Conservation (phyloP, 1,284 basidiomycete genomes). For the Cryptococcus sp. region DNA sequence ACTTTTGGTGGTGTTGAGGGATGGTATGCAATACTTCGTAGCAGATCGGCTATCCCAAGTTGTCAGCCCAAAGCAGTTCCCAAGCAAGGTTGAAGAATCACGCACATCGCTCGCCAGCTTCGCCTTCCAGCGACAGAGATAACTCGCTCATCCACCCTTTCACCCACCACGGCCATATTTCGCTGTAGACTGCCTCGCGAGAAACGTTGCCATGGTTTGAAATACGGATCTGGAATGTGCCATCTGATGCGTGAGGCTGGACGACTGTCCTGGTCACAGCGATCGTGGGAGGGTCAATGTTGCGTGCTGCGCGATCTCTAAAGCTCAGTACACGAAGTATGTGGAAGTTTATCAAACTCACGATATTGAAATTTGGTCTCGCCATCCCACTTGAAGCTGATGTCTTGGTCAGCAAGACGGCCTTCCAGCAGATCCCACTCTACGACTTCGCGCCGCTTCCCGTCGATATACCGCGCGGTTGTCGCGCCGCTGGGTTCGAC, state of each 20-base stretch:
- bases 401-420: conserved; percentile 28
- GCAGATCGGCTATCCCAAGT: conserved; percentile 58
- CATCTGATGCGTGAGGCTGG: conserved; percentile 74
- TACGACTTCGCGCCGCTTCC: conserved; percentile 25
- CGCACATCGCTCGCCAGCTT: conserved; percentile 24
- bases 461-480: conserved; percentile 37
- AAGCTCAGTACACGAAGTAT: not conserved
- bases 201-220: conserved; percentile 63
- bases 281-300: conserved; percentile 57
- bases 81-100: not conserved
- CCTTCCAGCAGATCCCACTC: conserved; percentile 37
- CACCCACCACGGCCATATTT: conserved; percentile 91
- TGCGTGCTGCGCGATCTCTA: conserved; percentile 34
- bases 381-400: conserved; percentile 52
- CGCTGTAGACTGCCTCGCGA: conserved; percentile 72
- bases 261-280: conserved; percentile 71
- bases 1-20: conserved; percentile 68
- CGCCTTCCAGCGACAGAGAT: conserved; percentile 51
- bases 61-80: not conserved
- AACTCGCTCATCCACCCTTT: conserved; percentile 86
- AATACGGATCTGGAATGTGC: conserved; percentile 69
- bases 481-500: conserved; percentile 16
- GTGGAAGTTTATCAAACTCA: conserved; percentile 25
- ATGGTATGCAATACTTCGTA: conserved; percentile 66
- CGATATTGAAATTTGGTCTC: conserved; percentile 54